Evolutionary conservation across 805 yeast genomes (phyloP).

Genomic region (Nakazawaea ernobii): DNA sequence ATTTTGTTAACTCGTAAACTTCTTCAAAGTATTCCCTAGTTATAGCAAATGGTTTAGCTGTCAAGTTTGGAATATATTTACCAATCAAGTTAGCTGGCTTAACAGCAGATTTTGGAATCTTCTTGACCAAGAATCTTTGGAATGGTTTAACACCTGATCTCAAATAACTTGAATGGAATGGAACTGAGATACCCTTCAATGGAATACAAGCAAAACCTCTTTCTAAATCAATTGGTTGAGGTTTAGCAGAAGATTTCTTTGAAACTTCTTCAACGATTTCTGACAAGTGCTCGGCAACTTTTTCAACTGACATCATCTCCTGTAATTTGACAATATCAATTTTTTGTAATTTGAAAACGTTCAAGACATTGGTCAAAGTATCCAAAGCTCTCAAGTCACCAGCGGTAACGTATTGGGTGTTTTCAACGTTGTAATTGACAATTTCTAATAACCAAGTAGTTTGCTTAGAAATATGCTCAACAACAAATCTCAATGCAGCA

Average conservation of each 20-base stretch:
- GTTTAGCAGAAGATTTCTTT: conserved; percentile 74
- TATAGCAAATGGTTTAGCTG: conserved; percentile 94
- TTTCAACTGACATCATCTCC: conserved; percentile 75
- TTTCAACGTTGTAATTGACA: conserved; percentile 97
- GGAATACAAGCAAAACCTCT: conserved; percentile 99
- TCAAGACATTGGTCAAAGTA: conserved; percentile 86
- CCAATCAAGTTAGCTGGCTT: conserved; percentile 90
- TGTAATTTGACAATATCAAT: conserved; percentile 86
- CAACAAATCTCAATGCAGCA: conserved; percentile 90
- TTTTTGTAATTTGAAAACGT: conserved; percentile 90
- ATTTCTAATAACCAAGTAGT: conserved; percentile 95
- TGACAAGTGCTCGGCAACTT: conserved; percentile 80
- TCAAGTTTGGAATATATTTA: conserved; percentile 97
- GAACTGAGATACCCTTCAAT: conserved; percentile 97
- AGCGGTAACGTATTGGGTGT: conserved; percentile 97
- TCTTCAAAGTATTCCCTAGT: conserved; percentile 97
- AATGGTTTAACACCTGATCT: conserved; percentile 98
- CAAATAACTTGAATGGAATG: conserved; percentile 98
- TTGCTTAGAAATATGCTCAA: conserved; percentile 75
- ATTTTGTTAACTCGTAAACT: conserved; percentile 85
- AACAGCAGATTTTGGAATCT: conserved; percentile 90
- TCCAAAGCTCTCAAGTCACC: conserved; percentile 97
- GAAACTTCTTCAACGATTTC: conserved; percentile 87
- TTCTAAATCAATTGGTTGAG: conserved; percentile 94
- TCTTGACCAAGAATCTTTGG: conserved; percentile 95